These are phyloP conservation scores for Cutaneotrichosporon sp. DNA, from an alignment of 1,284 basidiomycete genomes.

Conservation along the genomic window DNA sequence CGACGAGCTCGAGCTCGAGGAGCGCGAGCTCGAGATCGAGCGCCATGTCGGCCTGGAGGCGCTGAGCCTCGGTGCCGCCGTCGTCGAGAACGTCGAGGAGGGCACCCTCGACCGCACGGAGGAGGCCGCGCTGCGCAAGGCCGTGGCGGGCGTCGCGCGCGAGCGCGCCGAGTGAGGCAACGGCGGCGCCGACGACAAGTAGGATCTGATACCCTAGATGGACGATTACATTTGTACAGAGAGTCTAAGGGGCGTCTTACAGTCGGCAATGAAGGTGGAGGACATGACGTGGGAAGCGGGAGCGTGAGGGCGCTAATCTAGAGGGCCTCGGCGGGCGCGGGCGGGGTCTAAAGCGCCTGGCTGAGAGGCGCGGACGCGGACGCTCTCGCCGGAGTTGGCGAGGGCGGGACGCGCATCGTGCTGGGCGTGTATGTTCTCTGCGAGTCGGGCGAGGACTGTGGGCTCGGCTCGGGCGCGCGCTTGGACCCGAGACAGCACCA, in stretches of 20 bases:
- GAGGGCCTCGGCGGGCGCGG: too few species aligned
- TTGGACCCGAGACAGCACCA: conserved; percentile 1
- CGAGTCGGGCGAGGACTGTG: neutral
- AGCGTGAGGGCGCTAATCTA: too few species aligned
- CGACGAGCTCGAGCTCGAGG: conserved; percentile 19
- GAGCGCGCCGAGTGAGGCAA: neutral
- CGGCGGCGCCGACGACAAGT: neutral
- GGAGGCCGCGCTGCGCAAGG: neutral
- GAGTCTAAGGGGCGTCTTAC: too few species aligned
- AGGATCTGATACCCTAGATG: too few species aligned
- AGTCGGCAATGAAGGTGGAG: too few species aligned
- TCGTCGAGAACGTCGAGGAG: neutral
- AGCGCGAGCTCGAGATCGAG: conserved; percentile 27
- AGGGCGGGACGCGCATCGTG: neutral
- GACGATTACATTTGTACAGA: too few species aligned
- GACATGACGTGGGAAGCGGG: too few species aligned
- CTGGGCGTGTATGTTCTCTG: neutral
- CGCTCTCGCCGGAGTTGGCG: neutral
- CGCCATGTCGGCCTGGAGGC: conserved; percentile 19
- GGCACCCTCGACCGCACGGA: neutral
- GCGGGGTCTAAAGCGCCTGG: too few species aligned
- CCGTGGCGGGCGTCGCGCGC: neutral
- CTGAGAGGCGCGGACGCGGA: neutral
- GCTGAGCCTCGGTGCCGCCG: neutral
- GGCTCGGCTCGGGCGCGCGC: neutral